Evolutionary conservation across 2,329 filamentous ascomycete genomes (phyloP).

Genomic region (Chrysoporthe puriensis): DNA sequence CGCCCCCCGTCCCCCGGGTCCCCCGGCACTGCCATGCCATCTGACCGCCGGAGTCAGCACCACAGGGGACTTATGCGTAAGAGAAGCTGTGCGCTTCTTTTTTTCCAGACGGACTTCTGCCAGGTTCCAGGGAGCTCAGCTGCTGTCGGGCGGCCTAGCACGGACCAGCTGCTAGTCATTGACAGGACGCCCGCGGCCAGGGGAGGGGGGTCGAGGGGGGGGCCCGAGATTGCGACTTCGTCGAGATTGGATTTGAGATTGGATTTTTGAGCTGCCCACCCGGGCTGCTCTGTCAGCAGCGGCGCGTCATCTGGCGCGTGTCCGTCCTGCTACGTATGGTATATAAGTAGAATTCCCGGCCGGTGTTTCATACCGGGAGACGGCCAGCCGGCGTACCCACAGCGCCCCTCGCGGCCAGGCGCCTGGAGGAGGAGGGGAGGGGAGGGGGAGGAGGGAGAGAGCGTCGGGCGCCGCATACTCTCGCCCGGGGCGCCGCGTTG

Average conservation of each 20-base stretch:
- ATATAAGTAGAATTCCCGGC: too few relatives aligned
- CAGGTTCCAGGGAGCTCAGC: not conserved
- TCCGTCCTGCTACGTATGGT: too few relatives aligned
- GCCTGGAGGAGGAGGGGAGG: not conserved
- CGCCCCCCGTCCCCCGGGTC: too few relatives aligned
- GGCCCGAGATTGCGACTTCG: not conserved
- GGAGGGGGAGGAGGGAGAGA: not conserved
- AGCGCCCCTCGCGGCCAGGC: not conserved
- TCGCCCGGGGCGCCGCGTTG: not conserved
- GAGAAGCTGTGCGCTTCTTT: not conserved
- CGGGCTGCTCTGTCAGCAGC: not conserved
- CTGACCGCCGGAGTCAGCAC: not conserved
- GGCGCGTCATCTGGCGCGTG: not conserved
- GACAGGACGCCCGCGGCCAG: not conserved
- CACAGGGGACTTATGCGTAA: not conserved
- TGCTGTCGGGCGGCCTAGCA: not conserved
- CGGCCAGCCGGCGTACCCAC: not conserved
- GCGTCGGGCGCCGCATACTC: not conserved
- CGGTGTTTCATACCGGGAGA: not conserved
- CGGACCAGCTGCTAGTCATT: slow-evolving; percentile 2
- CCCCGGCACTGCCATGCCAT: not conserved
- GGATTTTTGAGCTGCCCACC: not conserved
- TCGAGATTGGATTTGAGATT: slow-evolving; percentile 6
- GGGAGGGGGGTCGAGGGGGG: not conserved
- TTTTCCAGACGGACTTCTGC: not conserved